Evolutionary conservation across 225 moss, liverwort and hornwort genomes (phyloP).

Genomic region (Asterella californica): DNA sequence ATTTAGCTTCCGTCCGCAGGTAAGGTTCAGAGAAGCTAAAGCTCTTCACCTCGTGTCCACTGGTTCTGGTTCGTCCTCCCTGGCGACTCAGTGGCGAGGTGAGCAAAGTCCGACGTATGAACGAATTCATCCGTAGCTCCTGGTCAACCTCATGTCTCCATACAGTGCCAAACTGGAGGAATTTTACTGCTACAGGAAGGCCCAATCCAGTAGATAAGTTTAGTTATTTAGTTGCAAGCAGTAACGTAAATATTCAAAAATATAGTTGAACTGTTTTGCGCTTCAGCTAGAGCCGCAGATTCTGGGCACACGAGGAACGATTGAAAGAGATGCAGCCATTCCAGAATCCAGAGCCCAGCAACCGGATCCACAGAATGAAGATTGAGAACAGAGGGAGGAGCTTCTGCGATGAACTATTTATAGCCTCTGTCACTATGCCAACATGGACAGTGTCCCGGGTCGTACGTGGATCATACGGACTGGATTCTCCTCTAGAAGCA

Average conservation of each 20-base stretch:
- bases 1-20: too few species aligned
- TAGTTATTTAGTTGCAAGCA: neutral
- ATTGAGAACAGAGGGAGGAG: conserved; percentile 1
- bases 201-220: neutral
- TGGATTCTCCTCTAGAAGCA: too few species aligned
- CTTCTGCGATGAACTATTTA: neutral
- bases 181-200: neutral
- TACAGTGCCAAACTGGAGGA: neutral
- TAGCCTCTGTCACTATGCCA: neutral
- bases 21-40: neutral
- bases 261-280: neutral
- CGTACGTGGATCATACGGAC: neutral
- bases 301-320: neutral
- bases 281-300: neutral
- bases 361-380: neutral
- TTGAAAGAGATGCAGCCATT: neutral
- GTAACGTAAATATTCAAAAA: neutral
- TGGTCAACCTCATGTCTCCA: conserved; percentile 14
- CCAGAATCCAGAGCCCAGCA: neutral
- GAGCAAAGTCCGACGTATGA: too few species aligned
- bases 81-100: neutral
- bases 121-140: neutral
- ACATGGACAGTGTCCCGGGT: neutral
- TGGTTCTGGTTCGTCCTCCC: conserved; percentile 21
- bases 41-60: neutral